Percentiles rank a stretch among this genome's conserved stretches.
Evolutionary conservation across 2,329 filamentous ascomycete genomes (phyloP).

Genomic region (Nemania sp.): DNA sequence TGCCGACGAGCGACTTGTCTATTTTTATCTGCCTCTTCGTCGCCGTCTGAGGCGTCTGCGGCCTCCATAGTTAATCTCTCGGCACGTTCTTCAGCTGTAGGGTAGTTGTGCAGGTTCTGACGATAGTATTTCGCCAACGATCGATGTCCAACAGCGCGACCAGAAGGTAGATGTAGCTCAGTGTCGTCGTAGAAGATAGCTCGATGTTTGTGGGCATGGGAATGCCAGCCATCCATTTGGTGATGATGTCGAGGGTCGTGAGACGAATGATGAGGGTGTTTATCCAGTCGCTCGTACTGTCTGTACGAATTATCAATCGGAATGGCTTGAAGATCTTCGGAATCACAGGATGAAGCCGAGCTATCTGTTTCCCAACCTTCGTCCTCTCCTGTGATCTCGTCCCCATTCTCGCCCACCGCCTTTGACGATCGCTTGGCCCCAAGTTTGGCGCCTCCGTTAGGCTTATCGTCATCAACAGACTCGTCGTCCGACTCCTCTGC

Average conservation of each 20-base stretch:
- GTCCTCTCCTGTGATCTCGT: constrained; percentile 69
- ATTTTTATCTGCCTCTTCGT: constrained; percentile 45
- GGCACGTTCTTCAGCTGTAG: constrained; percentile 79
- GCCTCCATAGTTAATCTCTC: constrained; percentile 73
- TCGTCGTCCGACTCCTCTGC: constrained; percentile 72
- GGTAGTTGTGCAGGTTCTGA: constrained; percentile 90
- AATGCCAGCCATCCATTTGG: constrained; percentile 82
- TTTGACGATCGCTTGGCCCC: constrained; percentile 69
- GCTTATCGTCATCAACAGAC: constrained; percentile 60
- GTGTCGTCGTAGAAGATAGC: constrained; percentile 92
- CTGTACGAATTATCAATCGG: constrained; percentile 79
- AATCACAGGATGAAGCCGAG: constrained; percentile 87
- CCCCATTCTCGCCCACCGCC: constrained; percentile 63
- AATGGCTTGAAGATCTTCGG: constrained; percentile 83
- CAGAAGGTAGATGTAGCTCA: constrained; percentile 91
- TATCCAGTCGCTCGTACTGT: constrained; percentile 77
- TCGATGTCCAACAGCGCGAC: constrained; percentile 89
- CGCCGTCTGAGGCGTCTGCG: constrained; percentile 46
- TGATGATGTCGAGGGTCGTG: constrained; percentile 78
- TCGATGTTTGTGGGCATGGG: constrained; percentile 81
- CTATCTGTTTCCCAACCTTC: constrained; percentile 97
- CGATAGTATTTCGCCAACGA: constrained; percentile 89
- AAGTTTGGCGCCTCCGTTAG: constrained; percentile 75
- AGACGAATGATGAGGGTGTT: constrained; percentile 81
- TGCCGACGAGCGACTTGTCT: constrained; percentile 54